Base-by-base conservation (phyloP, 441 rosid species). In the Erodium moschatum region DNA sequence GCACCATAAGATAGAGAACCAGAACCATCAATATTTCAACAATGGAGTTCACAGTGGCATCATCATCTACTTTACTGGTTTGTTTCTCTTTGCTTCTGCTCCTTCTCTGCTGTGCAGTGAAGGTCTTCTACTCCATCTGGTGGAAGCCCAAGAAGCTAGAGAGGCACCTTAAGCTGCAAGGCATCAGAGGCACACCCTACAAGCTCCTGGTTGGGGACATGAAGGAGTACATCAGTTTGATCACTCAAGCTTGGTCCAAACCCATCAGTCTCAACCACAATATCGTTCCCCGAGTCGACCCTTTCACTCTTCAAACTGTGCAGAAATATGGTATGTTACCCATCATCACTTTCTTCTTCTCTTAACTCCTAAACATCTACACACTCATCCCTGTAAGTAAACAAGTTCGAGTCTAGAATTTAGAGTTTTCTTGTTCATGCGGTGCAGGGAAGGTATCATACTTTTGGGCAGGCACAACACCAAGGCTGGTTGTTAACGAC, bases 361-460 rank as follows among this genome's bases (percentile, higher is more conserved):
- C n/a, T n/a, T n/a, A n/a, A n/a, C n/a, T n/a, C n/a, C n/a, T n/a
- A n/a, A 31, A 31, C 35, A 31, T 31, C 35, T 31, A 31, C 35
- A 31, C 35, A 31, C 35, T 31, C 4, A 31, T 31, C 35, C 1
- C 35, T 1, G 35, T 31, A 31, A 31, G 3, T 31, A 31, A 31
- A 31, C 6, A 5, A 31, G 35, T 31, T 5, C 2, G 5, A 18
- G 6, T 5, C 62, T 54, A 0, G 16, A 6, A 12, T 18, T 21
- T 1, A 18, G 38, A 40, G 24, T 68, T 54, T 24, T 15, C 6
- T 71, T 12, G 13, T 67, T 11, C 38, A 50, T 70, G 29, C 60
- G 27, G 16, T 42, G 46, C 85, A 84, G 89, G 89, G 46, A 79
- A 82, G 33, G 68, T 76, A 58, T 79, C 87, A 18, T 40, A 76